phyloP scores from a whole-genome alignment of 2,329 filamentous ascomycete species.

The Aspergillus sp. region DNA sequence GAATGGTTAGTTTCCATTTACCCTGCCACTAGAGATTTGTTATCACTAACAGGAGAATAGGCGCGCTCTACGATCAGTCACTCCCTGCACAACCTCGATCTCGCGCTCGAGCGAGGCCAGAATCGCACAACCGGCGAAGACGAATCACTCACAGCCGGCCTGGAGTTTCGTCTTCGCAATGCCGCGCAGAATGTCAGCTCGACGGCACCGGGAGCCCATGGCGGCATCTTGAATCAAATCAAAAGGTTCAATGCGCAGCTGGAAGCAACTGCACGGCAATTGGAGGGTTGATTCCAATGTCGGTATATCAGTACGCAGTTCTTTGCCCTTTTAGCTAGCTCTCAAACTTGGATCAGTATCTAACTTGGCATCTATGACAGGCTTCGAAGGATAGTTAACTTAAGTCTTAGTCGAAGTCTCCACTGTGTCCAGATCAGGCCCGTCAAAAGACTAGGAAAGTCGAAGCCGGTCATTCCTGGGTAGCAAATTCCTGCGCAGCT shows the following conservation, averaged over 20 bases:
- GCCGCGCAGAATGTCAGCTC: constrained; percentile 48
- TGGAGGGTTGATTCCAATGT: constrained; percentile 29
- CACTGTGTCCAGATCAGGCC: no score
- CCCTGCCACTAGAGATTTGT: not conserved
- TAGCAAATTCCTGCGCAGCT: no score
- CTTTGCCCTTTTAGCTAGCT: not conserved
- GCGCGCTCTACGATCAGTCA: constrained; percentile 47
- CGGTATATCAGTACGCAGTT: not conserved
- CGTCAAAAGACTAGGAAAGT: no score
- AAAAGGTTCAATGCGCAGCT: constrained; percentile 49
- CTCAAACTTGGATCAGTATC: not conserved
- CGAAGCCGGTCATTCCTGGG: no score
- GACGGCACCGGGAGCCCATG: constrained; percentile 41
- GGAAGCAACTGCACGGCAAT: constrained; percentile 37
- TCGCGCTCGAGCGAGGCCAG: constrained; percentile 45
- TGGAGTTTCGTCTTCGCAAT: constrained; percentile 50
- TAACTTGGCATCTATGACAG: not conserved
- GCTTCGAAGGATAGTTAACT: not conserved
- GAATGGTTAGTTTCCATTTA: constrained; percentile 33
- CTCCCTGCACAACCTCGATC: constrained; percentile 47
- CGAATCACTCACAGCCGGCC: constrained; percentile 35
- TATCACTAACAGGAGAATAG: constrained; percentile 25
- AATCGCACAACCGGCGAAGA: constrained; percentile 25
- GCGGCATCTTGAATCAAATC: constrained; percentile 48
- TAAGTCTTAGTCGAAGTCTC: no score